phyloP scores from a whole-genome alignment of 306 rosid species.

The Gillenia trifoliata region DNA sequence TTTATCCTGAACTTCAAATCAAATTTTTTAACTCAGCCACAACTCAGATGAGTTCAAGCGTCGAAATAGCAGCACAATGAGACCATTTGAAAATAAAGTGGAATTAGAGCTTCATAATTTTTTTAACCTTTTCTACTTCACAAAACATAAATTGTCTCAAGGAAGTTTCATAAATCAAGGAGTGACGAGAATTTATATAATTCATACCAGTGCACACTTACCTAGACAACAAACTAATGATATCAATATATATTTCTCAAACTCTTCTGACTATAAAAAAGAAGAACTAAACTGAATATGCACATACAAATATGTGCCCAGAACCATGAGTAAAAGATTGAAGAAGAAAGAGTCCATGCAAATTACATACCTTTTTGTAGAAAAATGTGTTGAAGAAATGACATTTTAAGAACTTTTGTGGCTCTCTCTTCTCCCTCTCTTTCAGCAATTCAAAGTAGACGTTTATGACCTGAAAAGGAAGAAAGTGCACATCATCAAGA shows the following conservation, averaged over 20 bases:
- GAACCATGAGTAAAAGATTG: background rate
- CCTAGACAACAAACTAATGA: background rate
- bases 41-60: background rate
- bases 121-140: background rate
- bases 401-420: constrained; percentile 70
- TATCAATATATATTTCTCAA: background rate
- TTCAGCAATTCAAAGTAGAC: constrained; percentile 89
- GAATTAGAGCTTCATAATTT: background rate
- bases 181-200: background rate
- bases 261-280: background rate
- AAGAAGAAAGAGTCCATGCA: background rate
- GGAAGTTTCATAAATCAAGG: background rate
- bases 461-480: constrained; percentile 72
- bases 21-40: background rate
- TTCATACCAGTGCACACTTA: background rate
- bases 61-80: background rate
- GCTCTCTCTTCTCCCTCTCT: constrained; percentile 91
- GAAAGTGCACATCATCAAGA: constrained; percentile 5
- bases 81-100: background rate
- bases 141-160: background rate
- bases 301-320: background rate
- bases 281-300: background rate
- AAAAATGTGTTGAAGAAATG: constrained; percentile 95
- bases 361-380: constrained; percentile 72
- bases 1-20: background rate